Base-by-base conservation (phyloP, 768 basidiomycete species). In the Tulasnella sp. region DNA sequence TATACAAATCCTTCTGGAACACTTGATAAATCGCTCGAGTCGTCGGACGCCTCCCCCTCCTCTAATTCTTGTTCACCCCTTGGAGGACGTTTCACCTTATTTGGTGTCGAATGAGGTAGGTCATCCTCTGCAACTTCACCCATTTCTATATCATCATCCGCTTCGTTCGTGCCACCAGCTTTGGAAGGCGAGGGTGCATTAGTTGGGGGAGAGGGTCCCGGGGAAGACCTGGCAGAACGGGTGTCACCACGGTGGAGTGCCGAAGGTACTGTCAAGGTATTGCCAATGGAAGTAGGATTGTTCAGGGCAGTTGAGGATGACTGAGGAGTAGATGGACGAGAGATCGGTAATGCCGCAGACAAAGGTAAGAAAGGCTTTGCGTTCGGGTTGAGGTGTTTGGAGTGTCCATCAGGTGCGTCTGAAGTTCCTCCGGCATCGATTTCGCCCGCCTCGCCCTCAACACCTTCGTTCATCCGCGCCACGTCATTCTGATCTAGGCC, bases 91-190 rank as follows among this genome's bases (percentile, higher is more conserved):
- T 40, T 55, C 49, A 65, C 69, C 62, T 79, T 72, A 34, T 62
- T 61, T 52, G 31, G 32, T 21, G 61, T 37, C 7, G 74, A 78
- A 2, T 79, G 78, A 52, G 79, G 76, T 59, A 37, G 55, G 6
- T 27, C 34, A 15, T 58, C 57, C 48, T 90, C 87, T 59, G 85
- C 82, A 2, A 90, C 77, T 65, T 90, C 87, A n/a, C 87, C 87
- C 87, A 90, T 90, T 68, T 90, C 87, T 61, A 90, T 88, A 61
- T 90, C 86, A 62, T 85, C 77, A 27, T 74, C 55, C 25, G 67
- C 36, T 60, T 57, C 14, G 46, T 45, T 27, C 53, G 46, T n/a
- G n/a, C n/a, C n/a, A n/a, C n/a, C n/a, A n/a, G n/a, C n/a, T n/a
- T n/a, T n/a, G n/a, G n/a, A n/a, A n/a, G n/a, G n/a, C n/a, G n/a